These are phyloP conservation scores for Neoscytalidium dimidiatum DNA, from an alignment of 2,329 filamentous ascomycete genomes.

Conservation along the genomic window DNA sequence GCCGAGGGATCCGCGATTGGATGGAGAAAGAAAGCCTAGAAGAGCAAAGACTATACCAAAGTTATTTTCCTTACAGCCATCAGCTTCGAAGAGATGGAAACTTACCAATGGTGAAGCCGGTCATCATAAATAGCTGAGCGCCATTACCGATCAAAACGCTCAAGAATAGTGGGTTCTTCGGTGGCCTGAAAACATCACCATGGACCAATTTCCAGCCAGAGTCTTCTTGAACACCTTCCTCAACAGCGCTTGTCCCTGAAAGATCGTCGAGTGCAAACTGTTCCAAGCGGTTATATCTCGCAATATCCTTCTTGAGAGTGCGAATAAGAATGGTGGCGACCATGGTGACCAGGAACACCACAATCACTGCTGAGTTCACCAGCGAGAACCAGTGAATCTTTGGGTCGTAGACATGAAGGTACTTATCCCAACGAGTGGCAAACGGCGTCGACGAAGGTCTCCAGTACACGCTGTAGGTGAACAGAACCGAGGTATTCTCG, in stretches of 20 bases:
- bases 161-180: constrained; percentile 78
- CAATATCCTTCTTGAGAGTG: constrained; percentile 91
- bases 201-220: constrained; percentile 99
- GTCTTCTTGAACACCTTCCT: constrained; percentile 95
- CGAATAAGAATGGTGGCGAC: constrained; percentile 90
- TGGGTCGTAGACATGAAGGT: constrained; percentile 93
- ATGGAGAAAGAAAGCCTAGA: constrained; percentile 91
- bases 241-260: constrained; percentile 70
- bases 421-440: constrained; percentile 98
- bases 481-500: constrained; percentile 69
- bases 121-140: constrained; percentile 96
- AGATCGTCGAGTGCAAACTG: constrained; percentile 89
- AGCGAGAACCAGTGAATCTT: constrained; percentile 99
- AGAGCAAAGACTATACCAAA: constrained; percentile 70
- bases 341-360: constrained; percentile 86
- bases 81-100: constrained; percentile 1
- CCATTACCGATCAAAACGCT: constrained; percentile 91
- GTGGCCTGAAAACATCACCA: constrained; percentile 92
- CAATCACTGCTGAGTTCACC: constrained; percentile 93
- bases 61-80: constrained; percentile 21
- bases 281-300: constrained; percentile 92
- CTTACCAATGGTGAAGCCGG: constrained; percentile 79
- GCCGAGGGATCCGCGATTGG: constrained; percentile 89
- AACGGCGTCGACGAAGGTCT: constrained; percentile 80
- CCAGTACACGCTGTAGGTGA: constrained; percentile 95